Conservation (phyloP, 768 basidiomycete species). For the Dentipellis sp. region DNA sequence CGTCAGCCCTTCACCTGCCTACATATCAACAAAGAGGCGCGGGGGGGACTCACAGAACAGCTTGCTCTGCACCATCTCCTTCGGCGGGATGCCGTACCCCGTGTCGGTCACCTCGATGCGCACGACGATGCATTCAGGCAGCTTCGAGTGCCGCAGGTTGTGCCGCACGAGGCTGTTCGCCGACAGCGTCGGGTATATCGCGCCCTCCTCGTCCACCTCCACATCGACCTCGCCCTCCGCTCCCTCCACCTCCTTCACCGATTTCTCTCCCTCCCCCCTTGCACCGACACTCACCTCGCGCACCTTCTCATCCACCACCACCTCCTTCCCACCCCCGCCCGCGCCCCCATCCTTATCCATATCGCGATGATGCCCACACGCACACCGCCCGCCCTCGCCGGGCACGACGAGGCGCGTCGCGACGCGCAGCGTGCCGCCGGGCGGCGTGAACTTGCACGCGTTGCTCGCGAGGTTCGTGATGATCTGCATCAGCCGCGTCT, state of each 20-base stretch:
- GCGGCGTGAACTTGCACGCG: constrained; percentile 71
- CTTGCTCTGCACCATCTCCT: constrained; percentile 64
- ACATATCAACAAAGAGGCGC: not conserved
- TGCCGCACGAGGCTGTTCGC: constrained; percentile 35
- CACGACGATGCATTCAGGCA: constrained; percentile 63
- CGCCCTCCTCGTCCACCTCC: not conserved
- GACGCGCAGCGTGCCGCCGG: constrained; percentile 60
- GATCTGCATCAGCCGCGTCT: constrained; percentile 72
- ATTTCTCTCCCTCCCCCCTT: not conserved
- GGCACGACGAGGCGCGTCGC: constrained; percentile 50
- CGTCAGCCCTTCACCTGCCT: not conserved
- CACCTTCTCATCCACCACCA: not conserved
- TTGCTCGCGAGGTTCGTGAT: constrained; percentile 82
- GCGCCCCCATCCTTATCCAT: not conserved
- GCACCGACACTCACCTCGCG: not conserved
- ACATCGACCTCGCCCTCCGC: not conserved
- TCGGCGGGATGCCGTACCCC: constrained; percentile 49
- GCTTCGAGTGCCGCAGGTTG: constrained; percentile 34
- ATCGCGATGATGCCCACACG: not conserved
- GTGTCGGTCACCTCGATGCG: constrained; percentile 81
- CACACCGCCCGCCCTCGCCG: not conserved
- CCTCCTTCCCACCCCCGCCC: not conserved
- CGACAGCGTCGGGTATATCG: constrained; percentile 16
- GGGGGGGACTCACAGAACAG: constrained; percentile 46
- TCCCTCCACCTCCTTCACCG: not conserved